Evolutionary conservation across 805 yeast species (phyloP), one percentile per base, ranked within the genome.

Genomic region (Candida ipomoeae): DNA sequence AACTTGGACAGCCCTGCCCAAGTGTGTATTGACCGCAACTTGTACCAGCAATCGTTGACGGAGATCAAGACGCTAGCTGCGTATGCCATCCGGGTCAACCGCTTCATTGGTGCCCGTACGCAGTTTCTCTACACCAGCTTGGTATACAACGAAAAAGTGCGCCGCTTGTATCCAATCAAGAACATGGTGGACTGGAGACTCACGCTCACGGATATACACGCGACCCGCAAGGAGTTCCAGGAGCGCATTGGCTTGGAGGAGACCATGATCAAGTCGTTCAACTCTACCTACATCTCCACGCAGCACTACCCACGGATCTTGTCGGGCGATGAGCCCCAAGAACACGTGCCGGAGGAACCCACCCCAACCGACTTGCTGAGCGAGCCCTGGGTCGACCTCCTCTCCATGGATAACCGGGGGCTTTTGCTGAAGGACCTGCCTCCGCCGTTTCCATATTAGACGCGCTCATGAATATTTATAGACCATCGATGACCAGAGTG

Each of bases 51-150:
- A 32, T 31, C 52, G 14, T 26, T 45, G 38, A 40, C 41, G 18
- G 51, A 55, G 40, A 56, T 70, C 40, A 61, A 62, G 45, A 17
- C 33, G 11, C 48, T 62, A 18, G 46, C 71, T 4, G 58, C 66
- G 17, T 71, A 72, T 51, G 62, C 67, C 31, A 60, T 68, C 5
- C 55, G 77, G 31, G 33, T 66, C n/a, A 52, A 57, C 14, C 62
- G 67, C 6, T 72, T 66, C 49, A 61, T 72, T 40, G 64, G 60
- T 46, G 49, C 50, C 38, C 57, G 77, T 33, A 49, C 68, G 11
- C 51, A 55, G 13, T 51, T 65, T 7, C 58, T 72, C 42, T 71
- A 72, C 55, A 58, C 61, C 46, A 54, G 55, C 11, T 50, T 67
- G 17, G 68, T 71, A 8, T 62, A 62, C 50, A 65, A 63, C 44